Evolutionary conservation across 1,139 yeast species (phyloP), one percentile per base, ranked within the genome.

Genomic region (Taphrina pruni): DNA sequence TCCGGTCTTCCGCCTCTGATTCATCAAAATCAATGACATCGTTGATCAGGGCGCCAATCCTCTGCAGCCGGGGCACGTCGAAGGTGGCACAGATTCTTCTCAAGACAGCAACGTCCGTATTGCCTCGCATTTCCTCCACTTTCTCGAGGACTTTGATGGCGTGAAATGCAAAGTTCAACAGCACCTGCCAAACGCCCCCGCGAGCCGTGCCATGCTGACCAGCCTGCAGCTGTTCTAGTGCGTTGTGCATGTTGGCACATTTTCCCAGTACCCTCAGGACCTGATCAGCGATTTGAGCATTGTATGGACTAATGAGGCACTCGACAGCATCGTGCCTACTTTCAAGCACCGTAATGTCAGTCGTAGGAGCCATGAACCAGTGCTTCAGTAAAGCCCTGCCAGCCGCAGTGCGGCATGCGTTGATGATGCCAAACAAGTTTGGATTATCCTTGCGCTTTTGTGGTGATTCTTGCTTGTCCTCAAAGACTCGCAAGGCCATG

Each of bases 321-420:
- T 75, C 75, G 5, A 81, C 73, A 0, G 78, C 73, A 9, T 77
- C 73, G 20, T 77, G 78, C n/a, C 84, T 73, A 36, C 73, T 72
- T 11, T 73, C 71, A 3, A 82, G 77, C 11, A 71, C 57, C 0
- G 69, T 66, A 1, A 74, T 64, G 39, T 78, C 73, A 1, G 75
- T 72, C 3, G 80, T 72, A 0, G 84, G 84, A 50, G 78, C 76
- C 20, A 76, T 66, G 17, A 82, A 71, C 81, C 82, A 81, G 6
- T 75, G 73, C 50, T 73, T 75, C 48, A 82, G 70, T 3, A 80
- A 68, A 17, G 72, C 71, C 45, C 74, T 74, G 0, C 83, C 81
- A 12, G 76, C 72, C 2, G 73, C 73, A 0, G 82, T 75, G 6
- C 75, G 75, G 0, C 80, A 77, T 32, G 74, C 73, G 61, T 74